Conservation (phyloP, 2,329 filamentous ascomycete species). For the Ophiostoma sp. region DNA sequence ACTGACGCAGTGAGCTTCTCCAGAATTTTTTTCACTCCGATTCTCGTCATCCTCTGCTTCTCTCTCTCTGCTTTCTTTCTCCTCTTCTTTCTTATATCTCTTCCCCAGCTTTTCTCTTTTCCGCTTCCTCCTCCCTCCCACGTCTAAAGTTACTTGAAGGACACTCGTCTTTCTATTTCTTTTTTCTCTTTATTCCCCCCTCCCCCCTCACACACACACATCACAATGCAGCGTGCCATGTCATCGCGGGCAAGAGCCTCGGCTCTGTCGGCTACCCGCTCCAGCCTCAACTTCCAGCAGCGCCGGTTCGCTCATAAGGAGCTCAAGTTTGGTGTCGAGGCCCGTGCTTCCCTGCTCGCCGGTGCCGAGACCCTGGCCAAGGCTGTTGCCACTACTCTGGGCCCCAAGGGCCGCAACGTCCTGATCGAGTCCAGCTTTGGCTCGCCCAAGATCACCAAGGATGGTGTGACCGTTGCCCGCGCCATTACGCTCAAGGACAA, state of each 20-base stretch:
- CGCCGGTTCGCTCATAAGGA: slow-evolving; percentile 98
- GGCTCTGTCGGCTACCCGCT: slow-evolving; percentile 65
- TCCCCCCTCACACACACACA: slow-evolving; percentile 30
- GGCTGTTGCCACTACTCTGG: slow-evolving; percentile 91
- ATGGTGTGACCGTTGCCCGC: slow-evolving; percentile 84
- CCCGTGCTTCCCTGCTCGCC: slow-evolving; percentile 76
- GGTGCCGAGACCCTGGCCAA: slow-evolving; percentile 96
- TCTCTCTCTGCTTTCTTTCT: slow-evolving; percentile 1
- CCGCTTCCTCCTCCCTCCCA: background rate
- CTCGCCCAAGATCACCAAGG: slow-evolving; percentile 99
- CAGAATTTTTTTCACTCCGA: slow-evolving; percentile 19
- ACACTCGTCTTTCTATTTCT: slow-evolving; percentile 5
- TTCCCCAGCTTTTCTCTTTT: slow-evolving; percentile 18
- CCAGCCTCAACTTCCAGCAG: slow-evolving; percentile 68
- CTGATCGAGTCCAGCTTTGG: slow-evolving; percentile 98
- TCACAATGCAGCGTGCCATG: slow-evolving; percentile 90
- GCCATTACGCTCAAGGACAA: slow-evolving; percentile 94
- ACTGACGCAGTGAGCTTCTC: slow-evolving; percentile 22
- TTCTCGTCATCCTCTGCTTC: background rate
- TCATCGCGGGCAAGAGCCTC: slow-evolving; percentile 74
- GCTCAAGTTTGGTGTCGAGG: slow-evolving; percentile 97
- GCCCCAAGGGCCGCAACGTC: slow-evolving; percentile 97
- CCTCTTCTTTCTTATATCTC: slow-evolving; percentile 2
- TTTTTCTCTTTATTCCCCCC: background rate
- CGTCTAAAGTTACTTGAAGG: background rate